These are phyloP conservation scores for Cyberlindnera mississippiensis DNA, from an alignment of 805 yeast species.

Conservation along the genomic window DNA sequence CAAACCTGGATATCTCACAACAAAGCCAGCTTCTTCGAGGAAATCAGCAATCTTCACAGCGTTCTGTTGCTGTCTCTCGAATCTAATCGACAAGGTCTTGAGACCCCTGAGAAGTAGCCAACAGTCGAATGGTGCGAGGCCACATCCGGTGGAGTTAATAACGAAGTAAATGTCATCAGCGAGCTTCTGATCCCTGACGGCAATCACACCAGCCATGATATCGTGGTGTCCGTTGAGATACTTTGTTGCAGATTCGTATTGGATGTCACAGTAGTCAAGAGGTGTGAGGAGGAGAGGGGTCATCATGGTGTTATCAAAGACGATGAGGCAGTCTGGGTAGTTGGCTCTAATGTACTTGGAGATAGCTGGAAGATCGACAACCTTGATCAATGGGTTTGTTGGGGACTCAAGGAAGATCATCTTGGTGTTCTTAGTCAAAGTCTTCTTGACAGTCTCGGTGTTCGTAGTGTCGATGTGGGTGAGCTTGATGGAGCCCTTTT, in stretches of 20 bases:
- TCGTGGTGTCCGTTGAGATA: constrained; percentile 94
- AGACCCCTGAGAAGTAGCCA: constrained; percentile 89
- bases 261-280: constrained; percentile 80
- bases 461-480: constrained; percentile 81
- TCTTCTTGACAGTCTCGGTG: constrained; percentile 53
- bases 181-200: constrained; percentile 57
- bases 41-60: constrained; percentile 73
- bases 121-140: constrained; percentile 86
- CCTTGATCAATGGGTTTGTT: constrained; percentile 88
- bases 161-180: constrained; percentile 71
- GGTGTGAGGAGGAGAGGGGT: constrained; percentile 86
- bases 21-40: constrained; percentile 55
- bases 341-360: constrained; percentile 60
- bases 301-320: constrained; percentile 97
- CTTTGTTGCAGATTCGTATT: constrained; percentile 91
- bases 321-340: constrained; percentile 67
- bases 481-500: constrained; percentile 60
- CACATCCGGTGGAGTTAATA: constrained; percentile 88
- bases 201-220: constrained; percentile 92
- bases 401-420: constrained; percentile 88
- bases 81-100: constrained; percentile 80
- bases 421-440: constrained; percentile 54
- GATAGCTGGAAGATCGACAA: constrained; percentile 72
- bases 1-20: constrained; percentile 84
- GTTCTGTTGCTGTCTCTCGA: constrained; percentile 84